A percentile compares a stretch with the other conserved stretches of the same genome.
phyloP scores from a whole-genome alignment of 768 basidiomycete genomes.

The Pisolithus microcarpus region DNA sequence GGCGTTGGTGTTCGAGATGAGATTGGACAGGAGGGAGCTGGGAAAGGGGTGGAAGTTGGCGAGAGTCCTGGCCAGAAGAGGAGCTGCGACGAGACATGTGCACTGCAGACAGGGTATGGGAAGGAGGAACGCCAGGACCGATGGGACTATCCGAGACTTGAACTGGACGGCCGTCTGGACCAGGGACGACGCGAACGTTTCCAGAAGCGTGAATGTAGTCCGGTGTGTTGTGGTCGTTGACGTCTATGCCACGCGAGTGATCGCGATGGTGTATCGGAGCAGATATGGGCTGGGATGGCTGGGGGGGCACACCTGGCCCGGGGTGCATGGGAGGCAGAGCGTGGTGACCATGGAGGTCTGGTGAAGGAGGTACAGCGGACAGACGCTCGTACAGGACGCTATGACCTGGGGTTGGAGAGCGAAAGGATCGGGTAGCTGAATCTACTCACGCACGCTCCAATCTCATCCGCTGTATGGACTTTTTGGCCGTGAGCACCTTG shows the following conservation, averaged over 20 bases:
- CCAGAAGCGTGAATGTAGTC: slow-evolving; percentile 48
- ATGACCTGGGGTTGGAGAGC: slow-evolving; percentile 24
- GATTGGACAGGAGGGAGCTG: slow-evolving; percentile 39
- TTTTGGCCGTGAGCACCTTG: slow-evolving; percentile 73
- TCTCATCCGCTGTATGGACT: slow-evolving; percentile 80
- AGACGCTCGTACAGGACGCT: slow-evolving; percentile 78
- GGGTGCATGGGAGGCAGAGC: slow-evolving; percentile 27
- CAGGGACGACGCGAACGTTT: slow-evolving; percentile 39
- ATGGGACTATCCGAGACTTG: slow-evolving; percentile 44
- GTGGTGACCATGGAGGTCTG: slow-evolving; percentile 38
- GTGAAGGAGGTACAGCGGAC: slow-evolving; percentile 51
- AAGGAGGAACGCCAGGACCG: slow-evolving; percentile 32
- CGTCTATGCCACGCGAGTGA: slow-evolving; percentile 34
- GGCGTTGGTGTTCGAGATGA: slow-evolving; percentile 29
- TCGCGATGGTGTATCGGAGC: slow-evolving; percentile 25
- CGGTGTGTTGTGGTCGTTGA: slow-evolving; percentile 40
- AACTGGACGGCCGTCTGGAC: slow-evolving; percentile 43
- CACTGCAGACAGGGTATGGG: slow-evolving; percentile 31
- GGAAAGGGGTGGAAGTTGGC: slow-evolving; percentile 43
- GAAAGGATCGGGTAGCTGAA: slow-evolving; percentile 14
- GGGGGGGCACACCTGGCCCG: slow-evolving; percentile 31
- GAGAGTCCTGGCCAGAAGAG: slow-evolving; percentile 36
- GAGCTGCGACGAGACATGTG: slow-evolving; percentile 41
- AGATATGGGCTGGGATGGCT: slow-evolving; percentile 20
- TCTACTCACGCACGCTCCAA: slow-evolving; percentile 77